Base-by-base conservation (phyloP, 139 green algal species). In the Chlorella sp. region DNA sequence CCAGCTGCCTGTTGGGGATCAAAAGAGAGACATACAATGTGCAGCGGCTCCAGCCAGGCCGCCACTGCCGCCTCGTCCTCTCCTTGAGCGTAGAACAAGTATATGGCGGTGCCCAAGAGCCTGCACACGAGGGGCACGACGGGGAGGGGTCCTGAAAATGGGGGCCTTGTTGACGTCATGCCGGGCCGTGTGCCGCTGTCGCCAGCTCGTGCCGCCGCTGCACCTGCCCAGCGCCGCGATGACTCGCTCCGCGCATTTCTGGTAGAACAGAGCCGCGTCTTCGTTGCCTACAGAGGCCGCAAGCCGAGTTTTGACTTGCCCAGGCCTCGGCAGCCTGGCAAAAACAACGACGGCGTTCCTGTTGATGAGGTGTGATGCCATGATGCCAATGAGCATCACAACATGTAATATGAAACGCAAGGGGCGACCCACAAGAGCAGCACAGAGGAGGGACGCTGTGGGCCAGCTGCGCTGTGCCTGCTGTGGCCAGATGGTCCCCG, bases 261-360 rank as follows among this genome's bases (percentile, higher is more conserved):
- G 86, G 91, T 98, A 97, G 77, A 95, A 96, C 2, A 80, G 28
- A 3, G 88, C 91, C 0, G 95, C 95, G 4, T 60, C 80, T 7
- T 83, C 86, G 19, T 75, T 16, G 7, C 95, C 95, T 11, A 97
- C 69, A 32, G 83, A 85, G 0, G 82, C 92, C 11, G 95, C 95
- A 22, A 98, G 91, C 24, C 95, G 82, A 1, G 96, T 98, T 86
- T 97, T 97, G 0, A 96, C 95, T 36, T 91, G 89, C 0, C 95
- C 95, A 2, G 94, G 90, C 28, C 91, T 80, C 0, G 95, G 95
- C 57, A 94, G 73, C 2, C 94, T 75, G 1, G 91, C 94, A 89
- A 97, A 97, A 1, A 95, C 71, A 3, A 97, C 88, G 18, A 88
- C 39, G 3, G 83, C 83, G 28, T 79, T 40, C 42, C 39, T 5